These are phyloP conservation scores for Aspergillus hancockii DNA, from an alignment of 495 filamentous ascomycete species.

Conservation along the genomic window DNA sequence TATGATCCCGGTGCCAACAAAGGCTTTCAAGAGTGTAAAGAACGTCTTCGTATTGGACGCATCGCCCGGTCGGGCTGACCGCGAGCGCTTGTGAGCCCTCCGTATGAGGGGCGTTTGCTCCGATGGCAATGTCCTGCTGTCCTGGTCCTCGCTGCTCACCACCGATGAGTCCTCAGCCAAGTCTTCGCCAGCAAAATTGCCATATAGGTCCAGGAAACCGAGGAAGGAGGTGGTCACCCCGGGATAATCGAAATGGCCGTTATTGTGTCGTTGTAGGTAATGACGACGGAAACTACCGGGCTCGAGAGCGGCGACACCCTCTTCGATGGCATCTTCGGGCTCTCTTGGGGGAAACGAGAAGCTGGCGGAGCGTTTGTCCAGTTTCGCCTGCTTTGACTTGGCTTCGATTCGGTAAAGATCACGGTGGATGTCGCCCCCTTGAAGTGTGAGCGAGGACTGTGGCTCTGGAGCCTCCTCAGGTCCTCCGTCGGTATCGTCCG, in stretches of 20 bases:
- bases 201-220: conserved; percentile 69
- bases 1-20: conserved; percentile 88
- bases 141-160: conserved; percentile 34
- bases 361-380: conserved; percentile 56
- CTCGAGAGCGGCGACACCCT: conserved; percentile 41
- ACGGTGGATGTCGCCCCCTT: conserved; percentile 68
- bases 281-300: conserved; percentile 65
- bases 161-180: conserved; percentile 54
- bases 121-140: conserved; percentile 30
- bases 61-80: conserved; percentile 48
- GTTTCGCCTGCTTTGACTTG: conserved; percentile 36
- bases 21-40: conserved; percentile 83
- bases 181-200: conserved; percentile 71
- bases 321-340: conserved; percentile 45
- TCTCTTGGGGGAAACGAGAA: conserved; percentile 45
- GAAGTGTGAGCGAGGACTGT: conserved; percentile 62
- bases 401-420: conserved; percentile 65
- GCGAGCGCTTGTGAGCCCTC: conserved; percentile 45
- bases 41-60: conserved; percentile 64
- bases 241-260: conserved; percentile 41
- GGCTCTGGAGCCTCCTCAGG: conserved; percentile 19
- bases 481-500: background rate
- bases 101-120: conserved; percentile 52
- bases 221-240: conserved; percentile 61
- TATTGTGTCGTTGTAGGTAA: conserved; percentile 55